Conservation (phyloP, 345 rosid genomes). For the Bretschneidera sinensis region DNA sequence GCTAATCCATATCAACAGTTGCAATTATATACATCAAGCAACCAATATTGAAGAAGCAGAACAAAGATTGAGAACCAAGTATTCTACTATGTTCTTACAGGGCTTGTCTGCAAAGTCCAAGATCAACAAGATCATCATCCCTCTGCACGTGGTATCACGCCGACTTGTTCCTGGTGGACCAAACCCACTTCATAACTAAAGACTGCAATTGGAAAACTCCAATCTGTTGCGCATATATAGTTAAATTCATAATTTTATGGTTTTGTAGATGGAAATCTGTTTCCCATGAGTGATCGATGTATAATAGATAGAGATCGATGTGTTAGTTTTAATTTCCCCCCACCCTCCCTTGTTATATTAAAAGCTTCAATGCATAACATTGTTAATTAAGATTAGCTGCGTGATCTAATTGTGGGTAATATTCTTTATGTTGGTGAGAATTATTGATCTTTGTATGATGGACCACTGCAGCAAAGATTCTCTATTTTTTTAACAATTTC, state of each 20-base stretch:
- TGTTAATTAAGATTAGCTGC: too few relatives aligned
- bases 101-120: slow-evolving; percentile 15
- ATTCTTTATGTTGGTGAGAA: too few relatives aligned
- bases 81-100: slow-evolving; percentile 1
- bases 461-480: too few relatives aligned
- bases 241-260: not conserved
- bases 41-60: slow-evolving; percentile 8
- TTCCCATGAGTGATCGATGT: not conserved
- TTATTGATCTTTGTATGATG: too few relatives aligned
- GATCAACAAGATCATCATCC: not conserved
- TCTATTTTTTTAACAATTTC: too few relatives aligned
- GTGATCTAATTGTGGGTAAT: too few relatives aligned
- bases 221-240: too few relatives aligned
- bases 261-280: not conserved
- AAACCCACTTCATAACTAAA: slow-evolving; percentile 37
- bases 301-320: not conserved
- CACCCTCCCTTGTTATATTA: too few relatives aligned
- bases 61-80: slow-evolving; percentile 3
- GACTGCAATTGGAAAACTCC: slow-evolving; percentile 2
- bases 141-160: slow-evolving; percentile 18
- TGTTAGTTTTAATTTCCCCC: not conserved
- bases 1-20: slow-evolving; percentile 1
- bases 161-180: slow-evolving; percentile 32
- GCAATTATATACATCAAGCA: slow-evolving; percentile 12
- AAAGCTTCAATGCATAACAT: too few relatives aligned